Conservation (phyloP, 2,329 filamentous ascomycete species). For the Fusarium burgessii region DNA sequence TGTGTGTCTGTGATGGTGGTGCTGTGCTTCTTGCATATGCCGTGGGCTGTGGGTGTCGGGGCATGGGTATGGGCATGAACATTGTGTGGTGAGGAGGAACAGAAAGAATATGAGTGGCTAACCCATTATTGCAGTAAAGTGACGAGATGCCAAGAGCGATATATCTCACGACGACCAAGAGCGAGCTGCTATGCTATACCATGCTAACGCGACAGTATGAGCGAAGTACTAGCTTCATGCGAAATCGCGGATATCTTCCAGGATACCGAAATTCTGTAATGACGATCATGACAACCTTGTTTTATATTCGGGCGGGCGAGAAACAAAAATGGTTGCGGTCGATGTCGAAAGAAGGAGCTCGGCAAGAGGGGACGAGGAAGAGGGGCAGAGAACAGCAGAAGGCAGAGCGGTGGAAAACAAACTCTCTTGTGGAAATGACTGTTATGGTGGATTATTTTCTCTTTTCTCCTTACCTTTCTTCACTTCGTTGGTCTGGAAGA, state of each 20-base stretch:
- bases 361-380: constrained; percentile 17
- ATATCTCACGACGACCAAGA: constrained; percentile 22
- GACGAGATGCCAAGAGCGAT: constrained; percentile 27
- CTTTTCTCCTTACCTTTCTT: constrained; percentile 11
- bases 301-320: constrained; percentile 16
- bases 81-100: constrained; percentile 7
- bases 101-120: constrained; percentile 29
- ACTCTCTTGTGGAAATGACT: constrained; percentile 9
- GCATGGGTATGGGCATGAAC: background rate
- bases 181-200: constrained; percentile 19
- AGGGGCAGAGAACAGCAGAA: constrained; percentile 27
- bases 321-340: constrained; percentile 14
- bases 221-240: constrained; percentile 32
- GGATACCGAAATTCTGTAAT: constrained; percentile 21
- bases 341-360: constrained; percentile 24
- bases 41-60: constrained; percentile 32
- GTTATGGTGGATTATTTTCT: constrained; percentile 10
- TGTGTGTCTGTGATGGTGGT: constrained; percentile 35
- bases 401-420: constrained; percentile 9
- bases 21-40: constrained; percentile 42
- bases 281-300: constrained; percentile 33
- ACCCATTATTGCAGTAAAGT: constrained; percentile 30
- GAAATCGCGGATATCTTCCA: constrained; percentile 10
- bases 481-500: constrained; percentile 2
- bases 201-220: constrained; percentile 14